These are phyloP conservation scores for Jacaranda mimosifolia DNA, from an alignment of 257 asterid species.

Conservation along the genomic window DNA sequence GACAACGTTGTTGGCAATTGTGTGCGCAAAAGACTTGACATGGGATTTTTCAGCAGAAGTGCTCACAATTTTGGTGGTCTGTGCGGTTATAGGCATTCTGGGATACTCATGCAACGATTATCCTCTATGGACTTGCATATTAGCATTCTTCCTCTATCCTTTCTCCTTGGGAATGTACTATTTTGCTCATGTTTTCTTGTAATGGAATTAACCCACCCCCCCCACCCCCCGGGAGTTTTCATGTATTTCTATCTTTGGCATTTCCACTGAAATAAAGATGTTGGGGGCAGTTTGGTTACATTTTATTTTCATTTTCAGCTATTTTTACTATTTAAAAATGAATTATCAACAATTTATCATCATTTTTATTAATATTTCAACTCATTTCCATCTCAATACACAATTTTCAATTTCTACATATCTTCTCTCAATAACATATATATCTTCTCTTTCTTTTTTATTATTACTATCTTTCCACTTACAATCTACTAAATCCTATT, in stretches of 20 bases:
- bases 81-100: slow-evolving; percentile 51
- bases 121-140: slow-evolving; percentile 61
- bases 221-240: background rate
- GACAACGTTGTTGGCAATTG: slow-evolving; percentile 56
- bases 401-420: no score
- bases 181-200: slow-evolving; percentile 45
- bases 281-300: no score
- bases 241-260: background rate
- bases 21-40: slow-evolving; percentile 60
- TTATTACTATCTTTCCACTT: no score
- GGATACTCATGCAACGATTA: slow-evolving; percentile 51
- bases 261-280: background rate
- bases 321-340: no score
- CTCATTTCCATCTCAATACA: no score
- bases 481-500: no score
- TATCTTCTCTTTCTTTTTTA: no score
- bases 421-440: no score
- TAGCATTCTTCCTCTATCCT: slow-evolving; percentile 62
- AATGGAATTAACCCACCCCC: slow-evolving; percentile 42
- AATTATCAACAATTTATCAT: no score
- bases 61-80: slow-evolving; percentile 52
- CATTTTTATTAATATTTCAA: no score
- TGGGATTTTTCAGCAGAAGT: slow-evolving; percentile 79
- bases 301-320: no score
- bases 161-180: slow-evolving; percentile 55